These are phyloP conservation scores for Colletotrichum sublineola DNA, from an alignment of 2,329 filamentous ascomycete genomes.

Conservation along the genomic window DNA sequence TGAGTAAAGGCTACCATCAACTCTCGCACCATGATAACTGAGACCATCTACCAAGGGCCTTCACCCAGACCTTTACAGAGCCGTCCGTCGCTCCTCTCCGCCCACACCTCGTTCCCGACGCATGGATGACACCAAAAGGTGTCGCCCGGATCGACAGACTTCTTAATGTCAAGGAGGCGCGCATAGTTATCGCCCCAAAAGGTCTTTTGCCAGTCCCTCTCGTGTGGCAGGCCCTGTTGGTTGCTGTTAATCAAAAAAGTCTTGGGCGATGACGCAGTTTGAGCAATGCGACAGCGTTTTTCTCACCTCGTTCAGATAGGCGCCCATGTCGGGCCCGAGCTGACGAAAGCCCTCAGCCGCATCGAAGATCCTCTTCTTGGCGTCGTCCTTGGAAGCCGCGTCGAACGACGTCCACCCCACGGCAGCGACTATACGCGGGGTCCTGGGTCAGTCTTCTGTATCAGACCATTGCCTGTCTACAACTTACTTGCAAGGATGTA, in stretches of 20 bases:
- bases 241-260: background rate
- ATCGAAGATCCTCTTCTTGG: slow-evolving; percentile 46
- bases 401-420: slow-evolving; percentile 51
- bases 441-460: background rate
- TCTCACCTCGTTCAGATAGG: slow-evolving; percentile 40
- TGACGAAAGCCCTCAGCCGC: slow-evolving; percentile 52
- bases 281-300: slow-evolving; percentile 28
- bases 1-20: too few relatives aligned
- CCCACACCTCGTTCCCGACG: slow-evolving; percentile 38
- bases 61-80: slow-evolving; percentile 14
- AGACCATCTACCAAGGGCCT: background rate
- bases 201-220: slow-evolving; percentile 37
- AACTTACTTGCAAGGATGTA: slow-evolving; percentile 54
- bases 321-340: slow-evolving; percentile 30
- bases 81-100: slow-evolving; percentile 7
- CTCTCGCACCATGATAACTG: background rate
- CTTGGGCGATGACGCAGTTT: too few relatives aligned
- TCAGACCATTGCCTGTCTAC: too few relatives aligned
- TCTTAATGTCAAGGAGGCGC: slow-evolving; percentile 36
- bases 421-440: slow-evolving; percentile 46
- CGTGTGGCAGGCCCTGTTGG: slow-evolving; percentile 26
- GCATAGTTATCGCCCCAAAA: slow-evolving; percentile 42
- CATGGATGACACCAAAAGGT: slow-evolving; percentile 38
- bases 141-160: slow-evolving; percentile 29
- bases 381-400: slow-evolving; percentile 46